Conservation (phyloP, 495 filamentous ascomycete genomes). For the Xylaria bambusicola region DNA sequence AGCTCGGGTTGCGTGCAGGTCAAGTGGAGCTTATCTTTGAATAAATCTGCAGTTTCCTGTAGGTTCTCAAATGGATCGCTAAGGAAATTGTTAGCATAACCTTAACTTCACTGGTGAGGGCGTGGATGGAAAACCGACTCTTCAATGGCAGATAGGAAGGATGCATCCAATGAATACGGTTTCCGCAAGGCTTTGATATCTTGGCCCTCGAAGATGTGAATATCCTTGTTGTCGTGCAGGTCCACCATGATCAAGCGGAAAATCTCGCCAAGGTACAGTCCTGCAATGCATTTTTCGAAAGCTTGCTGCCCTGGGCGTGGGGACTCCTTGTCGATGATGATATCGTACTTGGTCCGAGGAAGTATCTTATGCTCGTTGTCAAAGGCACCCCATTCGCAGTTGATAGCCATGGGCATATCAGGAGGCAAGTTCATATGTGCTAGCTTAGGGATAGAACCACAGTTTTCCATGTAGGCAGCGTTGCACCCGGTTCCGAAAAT, state of each 20-base stretch:
- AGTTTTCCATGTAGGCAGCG: constrained; percentile 95
- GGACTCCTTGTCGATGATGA: constrained; percentile 87
- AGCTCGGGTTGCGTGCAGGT: constrained; percentile 69
- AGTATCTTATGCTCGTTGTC: constrained; percentile 95
- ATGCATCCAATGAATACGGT: constrained; percentile 84
- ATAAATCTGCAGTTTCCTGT: constrained; percentile 78
- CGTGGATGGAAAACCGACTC: constrained; percentile 55
- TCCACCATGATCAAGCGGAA: constrained; percentile 89
- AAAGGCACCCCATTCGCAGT: constrained; percentile 98
- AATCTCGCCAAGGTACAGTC: constrained; percentile 92
- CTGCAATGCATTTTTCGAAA: constrained; percentile 98
- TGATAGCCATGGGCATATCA: constrained; percentile 91
- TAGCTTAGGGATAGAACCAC: constrained; percentile 89
- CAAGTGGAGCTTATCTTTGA: constrained; percentile 72
- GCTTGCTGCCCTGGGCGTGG: constrained; percentile 93
- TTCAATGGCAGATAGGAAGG: constrained; percentile 94
- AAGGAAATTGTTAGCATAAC: constrained; percentile 11
- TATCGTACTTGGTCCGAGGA: constrained; percentile 81
- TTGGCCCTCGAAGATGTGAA: constrained; percentile 80
- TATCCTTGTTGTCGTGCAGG: constrained; percentile 73
- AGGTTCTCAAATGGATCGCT: constrained; percentile 94
- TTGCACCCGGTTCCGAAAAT: constrained; percentile 99
- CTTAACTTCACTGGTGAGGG: background rate
- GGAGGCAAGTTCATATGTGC: constrained; percentile 90
- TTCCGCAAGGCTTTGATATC: constrained; percentile 76